These are phyloP conservation scores for Backusella tuberculispora DNA, from an alignment of 192 early-diverging fungal species.

Conservation along the genomic window DNA sequence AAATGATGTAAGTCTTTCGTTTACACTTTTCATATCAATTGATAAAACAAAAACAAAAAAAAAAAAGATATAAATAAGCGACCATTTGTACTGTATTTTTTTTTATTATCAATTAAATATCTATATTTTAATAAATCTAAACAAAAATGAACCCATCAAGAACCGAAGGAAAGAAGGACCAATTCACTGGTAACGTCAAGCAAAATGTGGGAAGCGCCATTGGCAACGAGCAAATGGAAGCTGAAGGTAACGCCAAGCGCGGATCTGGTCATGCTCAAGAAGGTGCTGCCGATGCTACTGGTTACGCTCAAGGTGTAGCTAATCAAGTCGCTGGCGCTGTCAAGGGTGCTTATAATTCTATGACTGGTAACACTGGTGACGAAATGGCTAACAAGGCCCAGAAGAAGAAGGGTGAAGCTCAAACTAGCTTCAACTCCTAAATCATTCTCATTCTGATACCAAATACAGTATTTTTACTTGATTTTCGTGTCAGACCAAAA, in stretches of 20 bases:
- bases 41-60: neutral
- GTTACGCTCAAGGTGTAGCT: conserved; percentile 31
- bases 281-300: conserved; percentile 22
- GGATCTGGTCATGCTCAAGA: conserved; percentile 29
- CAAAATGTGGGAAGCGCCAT: conserved; percentile 41
- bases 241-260: conserved; percentile 38
- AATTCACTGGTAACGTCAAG: conserved; percentile 39
- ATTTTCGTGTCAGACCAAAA: neutral
- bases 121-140: neutral
- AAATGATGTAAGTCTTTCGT: conserved; percentile 1
- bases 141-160: conserved; percentile 31
- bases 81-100: neutral
- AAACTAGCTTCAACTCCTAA: conserved; percentile 20
- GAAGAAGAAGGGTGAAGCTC: conserved; percentile 24
- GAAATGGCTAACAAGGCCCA: conserved; percentile 19
- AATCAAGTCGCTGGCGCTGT: conserved; percentile 37
- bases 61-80: neutral
- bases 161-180: conserved; percentile 28
- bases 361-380: conserved; percentile 16
- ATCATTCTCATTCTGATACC: neutral
- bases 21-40: neutral
- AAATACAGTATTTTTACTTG: neutral
- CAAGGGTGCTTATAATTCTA: conserved; percentile 28
- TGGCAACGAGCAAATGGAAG: conserved; percentile 35
- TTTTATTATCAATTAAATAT: neutral